Base-by-base conservation (phyloP, 2,329 filamentous ascomycete genomes). In the Aspergillus melleus region DNA sequence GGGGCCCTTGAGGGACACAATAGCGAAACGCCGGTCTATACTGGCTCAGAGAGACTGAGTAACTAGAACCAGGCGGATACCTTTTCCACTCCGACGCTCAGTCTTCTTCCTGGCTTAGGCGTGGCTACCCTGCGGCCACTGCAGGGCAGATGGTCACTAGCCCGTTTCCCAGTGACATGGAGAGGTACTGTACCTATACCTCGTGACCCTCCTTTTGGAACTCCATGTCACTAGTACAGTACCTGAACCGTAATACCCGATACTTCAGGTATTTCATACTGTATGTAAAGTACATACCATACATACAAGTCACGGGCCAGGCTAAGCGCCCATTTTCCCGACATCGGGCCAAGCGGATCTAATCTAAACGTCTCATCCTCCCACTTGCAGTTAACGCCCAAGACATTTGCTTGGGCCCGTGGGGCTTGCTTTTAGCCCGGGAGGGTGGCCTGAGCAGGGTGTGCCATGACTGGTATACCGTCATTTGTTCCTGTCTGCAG, bases 341-440 rank as follows among this genome's bases (percentile, higher is more conserved):
- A 42, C 36, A 42, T 42, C 36, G 36, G 36, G 36, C 36, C 36
- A 42, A 42, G 36, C 36, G 36, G 36, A 42, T 42, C 36, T 42
- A 42, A 42, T 42, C 36, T 42, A 42, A 42, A 47, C 19, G 10
- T 47, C 22, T 24, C 50, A 52, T 52, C 50, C 24, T 52, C 50
- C 50, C 50, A 52, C 50, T 39, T 39, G 12, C 44, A 47, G 19
- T 20, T 47, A 53, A 22, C 30, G 20, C 50, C 50, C 39, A 52
- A 50, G 55, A 55, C 52, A 47, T 36, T 59, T 30, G 55, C 42
- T 52, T 49, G 55, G 47, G 39, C 20, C 52, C 52, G n/a, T 32
- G n/a, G 49, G 55, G 55, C 22, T 47, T 47, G 20, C 19, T 14
- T 19, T 46, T 46, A 10, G 44, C 19, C 22, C 3, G 20, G 11